Evolutionary conservation across 768 basidiomycete species (phyloP).

Genomic region (Suillus subaureus): DNA sequence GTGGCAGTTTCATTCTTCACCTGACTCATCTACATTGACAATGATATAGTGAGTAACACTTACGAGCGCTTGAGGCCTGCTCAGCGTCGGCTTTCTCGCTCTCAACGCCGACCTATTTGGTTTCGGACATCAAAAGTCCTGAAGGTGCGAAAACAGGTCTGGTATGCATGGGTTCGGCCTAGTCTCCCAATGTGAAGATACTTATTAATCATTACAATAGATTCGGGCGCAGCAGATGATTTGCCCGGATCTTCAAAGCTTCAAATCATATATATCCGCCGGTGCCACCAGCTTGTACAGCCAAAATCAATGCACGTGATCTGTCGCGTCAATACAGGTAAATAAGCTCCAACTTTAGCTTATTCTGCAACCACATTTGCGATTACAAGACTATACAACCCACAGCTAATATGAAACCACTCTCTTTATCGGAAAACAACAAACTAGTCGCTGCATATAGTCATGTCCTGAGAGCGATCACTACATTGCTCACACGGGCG

Average conservation of each 20-base stretch:
- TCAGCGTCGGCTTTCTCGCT: too few species aligned
- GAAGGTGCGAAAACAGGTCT: background rate
- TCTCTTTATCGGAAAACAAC: background rate
- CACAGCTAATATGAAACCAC: background rate
- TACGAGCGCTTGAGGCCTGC: too few species aligned
- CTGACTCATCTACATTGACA: background rate
- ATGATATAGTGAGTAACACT: background rate
- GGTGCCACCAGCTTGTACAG: too few species aligned
- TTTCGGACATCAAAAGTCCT: background rate
- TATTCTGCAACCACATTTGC: background rate
- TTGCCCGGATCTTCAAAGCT: too few species aligned
- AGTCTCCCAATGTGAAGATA: too few species aligned
- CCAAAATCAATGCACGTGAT: conserved; percentile 7
- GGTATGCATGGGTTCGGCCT: background rate
- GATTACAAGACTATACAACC: background rate
- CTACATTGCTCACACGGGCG: background rate
- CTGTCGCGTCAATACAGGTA: conserved; percentile 1
- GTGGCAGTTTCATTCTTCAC: background rate
- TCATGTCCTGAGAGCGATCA: background rate
- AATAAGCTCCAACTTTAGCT: background rate
- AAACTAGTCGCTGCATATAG: conserved; percentile 1
- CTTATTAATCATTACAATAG: too few species aligned
- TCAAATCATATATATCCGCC: too few species aligned
- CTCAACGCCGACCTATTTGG: too few species aligned
- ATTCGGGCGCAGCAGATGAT: background rate